Base-by-base conservation (phyloP, 2,329 filamentous ascomycete species). In the Claviceps sp. region DNA sequence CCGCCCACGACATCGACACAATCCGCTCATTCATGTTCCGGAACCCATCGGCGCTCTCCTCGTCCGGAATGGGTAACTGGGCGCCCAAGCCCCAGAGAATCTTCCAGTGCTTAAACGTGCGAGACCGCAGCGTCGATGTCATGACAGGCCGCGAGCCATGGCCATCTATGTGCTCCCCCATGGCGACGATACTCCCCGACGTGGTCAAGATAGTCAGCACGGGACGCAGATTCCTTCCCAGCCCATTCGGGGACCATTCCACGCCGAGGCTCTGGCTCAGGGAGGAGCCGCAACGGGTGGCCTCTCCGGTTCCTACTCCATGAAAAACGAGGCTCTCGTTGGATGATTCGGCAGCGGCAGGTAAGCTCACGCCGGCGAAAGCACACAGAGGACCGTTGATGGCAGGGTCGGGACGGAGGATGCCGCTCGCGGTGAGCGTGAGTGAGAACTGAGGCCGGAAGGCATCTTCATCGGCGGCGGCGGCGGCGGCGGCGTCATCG, bases 41-140 rank as follows among this genome's bases (percentile, higher is more conserved):
- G 16, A 63, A 62, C 1, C 66, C 56, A 29, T 57, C 52, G 38
- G 62, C 51, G 52, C 63, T 55, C 59, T 52, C 66, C 36, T 65
- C 62, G 29, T 71, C 68, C 0, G 76, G 77, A 7, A 80, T 60
- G 6, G 75, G 68, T 29, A 79, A 53, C 2, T 70, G 70, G 42
- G 72, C 75, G 6, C 78, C 78, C 2, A 80, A 62, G 0, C 75
- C 75, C 77, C 78, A 82, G 1, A 79, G 67, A 1, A 76, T 68
- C 51, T 71, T 67, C 77, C 78, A 81, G 16, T 68, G 68, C 29
- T 71, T 70, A 57, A 74, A 71, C 9, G 68, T 64, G 16, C 69
- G 66, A 9, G 64, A 63, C 8, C 68, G 63, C 48, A 64, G 61
- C 3, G 64, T 64, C 4, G 61, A 59, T 39, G 57, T 57, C 37